Evolutionary conservation across 202 grass and related monocot species (phyloP).

Genomic region (Dendrocalamus latiflorus): DNA sequence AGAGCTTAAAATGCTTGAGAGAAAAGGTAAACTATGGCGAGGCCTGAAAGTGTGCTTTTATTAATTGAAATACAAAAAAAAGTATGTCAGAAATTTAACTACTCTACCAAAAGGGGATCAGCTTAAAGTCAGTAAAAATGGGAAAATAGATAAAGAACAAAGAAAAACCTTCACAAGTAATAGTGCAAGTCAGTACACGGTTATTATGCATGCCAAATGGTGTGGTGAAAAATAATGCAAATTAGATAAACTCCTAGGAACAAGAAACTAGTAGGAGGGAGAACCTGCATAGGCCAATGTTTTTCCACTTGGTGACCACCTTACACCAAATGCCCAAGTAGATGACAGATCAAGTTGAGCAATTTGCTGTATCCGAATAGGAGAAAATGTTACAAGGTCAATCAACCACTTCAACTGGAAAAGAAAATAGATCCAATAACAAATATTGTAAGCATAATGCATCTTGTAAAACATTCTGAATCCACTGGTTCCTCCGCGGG

Average conservation of each 20-base stretch:
- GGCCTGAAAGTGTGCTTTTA: not conserved
- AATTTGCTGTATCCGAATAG: conserved; percentile 73
- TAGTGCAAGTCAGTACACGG: not conserved
- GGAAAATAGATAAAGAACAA: not conserved
- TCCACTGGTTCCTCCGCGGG: not conserved
- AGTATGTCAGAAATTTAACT: not conserved
- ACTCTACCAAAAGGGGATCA: not conserved
- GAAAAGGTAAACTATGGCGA: not conserved
- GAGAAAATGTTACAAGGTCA: not conserved
- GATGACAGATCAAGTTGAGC: conserved; percentile 86
- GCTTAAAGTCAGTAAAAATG: not conserved
- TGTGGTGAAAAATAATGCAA: not conserved
- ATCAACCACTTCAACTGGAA: not conserved
- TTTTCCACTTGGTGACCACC: conserved; percentile 91
- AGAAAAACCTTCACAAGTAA: not conserved
- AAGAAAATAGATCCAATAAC: not conserved
- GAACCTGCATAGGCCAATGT: conserved; percentile 91
- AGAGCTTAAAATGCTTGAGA: not conserved
- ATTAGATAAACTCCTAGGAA: not conserved
- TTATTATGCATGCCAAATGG: not conserved
- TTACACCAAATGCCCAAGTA: conserved; percentile 96
- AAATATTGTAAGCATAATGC: not conserved
- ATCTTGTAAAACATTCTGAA: not conserved
- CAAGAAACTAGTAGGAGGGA: conserved; percentile 1
- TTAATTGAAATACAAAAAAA: not conserved